Conservation (phyloP, 2,329 filamentous ascomycete genomes). For the Neonectria faginata region DNA sequence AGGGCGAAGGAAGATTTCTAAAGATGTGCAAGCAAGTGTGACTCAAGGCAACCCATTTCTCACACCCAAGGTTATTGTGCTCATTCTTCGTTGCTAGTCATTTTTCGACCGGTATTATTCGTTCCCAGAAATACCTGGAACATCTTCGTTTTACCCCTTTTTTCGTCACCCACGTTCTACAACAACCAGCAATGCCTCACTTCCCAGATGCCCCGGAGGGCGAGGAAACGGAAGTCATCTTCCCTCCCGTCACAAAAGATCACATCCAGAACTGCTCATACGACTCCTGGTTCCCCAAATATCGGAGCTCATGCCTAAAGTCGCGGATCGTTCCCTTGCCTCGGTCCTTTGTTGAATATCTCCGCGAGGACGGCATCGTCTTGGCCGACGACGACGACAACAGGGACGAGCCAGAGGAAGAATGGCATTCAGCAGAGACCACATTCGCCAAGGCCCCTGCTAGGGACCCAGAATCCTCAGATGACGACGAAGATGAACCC, state of each 20-base stretch:
- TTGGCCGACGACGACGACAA: slow-evolving; percentile 75
- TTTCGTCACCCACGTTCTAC: not conserved
- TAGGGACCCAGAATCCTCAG: slow-evolving; percentile 58
- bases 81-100: not conserved
- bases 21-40: slow-evolving; percentile 22
- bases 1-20: slow-evolving; percentile 22
- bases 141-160: not conserved
- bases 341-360: slow-evolving; percentile 81
- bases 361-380: slow-evolving; percentile 92
- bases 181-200: slow-evolving; percentile 50
- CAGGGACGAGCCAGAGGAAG: slow-evolving; percentile 68
- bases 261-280: slow-evolving; percentile 97
- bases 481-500: slow-evolving; percentile 57
- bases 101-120: no score
- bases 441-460: slow-evolving; percentile 47
- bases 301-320: slow-evolving; percentile 84
- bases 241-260: slow-evolving; percentile 84
- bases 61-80: not conserved
- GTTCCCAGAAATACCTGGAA: no score
- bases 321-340: slow-evolving; percentile 85
- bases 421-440: slow-evolving; percentile 55
- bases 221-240: slow-evolving; percentile 63
- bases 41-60: slow-evolving; percentile 23
- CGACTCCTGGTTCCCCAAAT: slow-evolving; percentile 89
- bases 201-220: slow-evolving; percentile 40